These are phyloP conservation scores for Dictyostelium purpureum DNA, from an alignment of 78 protist genomes.

Conservation along the genomic window DNA sequence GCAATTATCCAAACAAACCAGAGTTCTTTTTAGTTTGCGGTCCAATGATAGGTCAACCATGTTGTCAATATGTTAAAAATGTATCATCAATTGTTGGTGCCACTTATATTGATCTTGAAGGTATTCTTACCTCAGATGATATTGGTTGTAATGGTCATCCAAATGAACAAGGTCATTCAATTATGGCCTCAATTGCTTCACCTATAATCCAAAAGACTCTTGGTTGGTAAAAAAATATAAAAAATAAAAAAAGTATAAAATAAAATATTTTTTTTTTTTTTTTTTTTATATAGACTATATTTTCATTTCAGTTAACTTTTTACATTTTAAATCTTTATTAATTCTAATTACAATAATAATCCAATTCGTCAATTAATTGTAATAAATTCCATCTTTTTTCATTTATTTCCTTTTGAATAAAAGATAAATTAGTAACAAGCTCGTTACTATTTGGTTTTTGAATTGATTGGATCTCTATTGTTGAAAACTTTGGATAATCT, in stretches of 20 bases:
- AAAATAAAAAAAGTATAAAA: background rate
- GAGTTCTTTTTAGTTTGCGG: conserved; percentile 48
- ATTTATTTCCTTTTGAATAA: background rate
- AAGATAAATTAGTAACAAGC: background rate
- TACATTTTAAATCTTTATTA: background rate
- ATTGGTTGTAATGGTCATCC: conserved; percentile 74
- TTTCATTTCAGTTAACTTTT: too few species aligned
- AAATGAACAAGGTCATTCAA: background rate
- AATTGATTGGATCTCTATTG: background rate
- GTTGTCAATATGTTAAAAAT: conserved; percentile 51
- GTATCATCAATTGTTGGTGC: background rate
- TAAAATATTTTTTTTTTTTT: background rate
- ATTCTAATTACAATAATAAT: background rate
- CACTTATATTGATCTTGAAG: conserved; percentile 16
- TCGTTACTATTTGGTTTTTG: conserved; percentile 7
- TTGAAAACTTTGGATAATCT: conserved; percentile 17
- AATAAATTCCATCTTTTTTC: conserved; percentile 9
- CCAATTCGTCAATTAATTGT: conserved; percentile 8
- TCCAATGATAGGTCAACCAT: conserved; percentile 61
- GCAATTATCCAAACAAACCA: background rate
- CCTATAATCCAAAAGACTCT: conserved; percentile 2
- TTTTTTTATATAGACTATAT: background rate
- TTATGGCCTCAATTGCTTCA: background rate
- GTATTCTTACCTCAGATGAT: conserved; percentile 2
- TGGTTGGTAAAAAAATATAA: conserved; percentile 23